Evolutionary conservation across 129 eudicot species (phyloP).

Genomic region (Tagetes patula): DNA sequence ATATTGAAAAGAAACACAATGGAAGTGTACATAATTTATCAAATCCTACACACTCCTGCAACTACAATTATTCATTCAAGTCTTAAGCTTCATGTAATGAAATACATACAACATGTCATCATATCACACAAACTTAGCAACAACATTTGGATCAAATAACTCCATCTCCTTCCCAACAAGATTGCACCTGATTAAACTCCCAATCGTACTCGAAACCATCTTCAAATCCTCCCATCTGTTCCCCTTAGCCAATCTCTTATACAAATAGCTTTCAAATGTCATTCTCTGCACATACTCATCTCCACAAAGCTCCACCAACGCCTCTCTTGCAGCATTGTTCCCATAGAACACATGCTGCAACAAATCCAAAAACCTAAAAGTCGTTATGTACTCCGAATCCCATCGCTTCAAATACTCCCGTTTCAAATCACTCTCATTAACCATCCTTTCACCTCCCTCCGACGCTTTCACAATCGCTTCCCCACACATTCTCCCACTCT

Average conservation of each 20-base stretch:
- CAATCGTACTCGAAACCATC: constrained; percentile 80
- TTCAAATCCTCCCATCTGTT: constrained; percentile 77
- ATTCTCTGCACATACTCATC: constrained; percentile 95
- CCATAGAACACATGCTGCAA: constrained; percentile 92
- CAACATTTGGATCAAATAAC: constrained; percentile 25
- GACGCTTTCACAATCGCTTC: constrained; percentile 93
- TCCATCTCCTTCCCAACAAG: constrained; percentile 78
- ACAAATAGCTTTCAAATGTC: constrained; percentile 94
- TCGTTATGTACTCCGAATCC: constrained; percentile 82
- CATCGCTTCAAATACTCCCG: constrained; percentile 80
- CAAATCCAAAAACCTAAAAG: constrained; percentile 77
- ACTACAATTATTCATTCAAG: not conserved
- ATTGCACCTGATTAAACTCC: constrained; percentile 86
- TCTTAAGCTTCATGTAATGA: not conserved
- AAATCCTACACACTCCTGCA: not conserved
- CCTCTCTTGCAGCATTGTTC: constrained; percentile 92
- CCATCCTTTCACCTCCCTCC: constrained; percentile 72
- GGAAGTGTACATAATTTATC: not conserved
- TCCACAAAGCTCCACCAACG: constrained; percentile 94
- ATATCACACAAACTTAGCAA: constrained; percentile 21
- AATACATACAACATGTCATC: not conserved
- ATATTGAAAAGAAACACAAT: not conserved
- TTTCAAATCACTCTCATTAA: constrained; percentile 67
- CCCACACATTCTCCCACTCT: constrained; percentile 93
- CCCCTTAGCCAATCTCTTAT: constrained; percentile 83